Conservation (phyloP, 441 rosid genomes). For the Euphorbia corollata region DNA sequence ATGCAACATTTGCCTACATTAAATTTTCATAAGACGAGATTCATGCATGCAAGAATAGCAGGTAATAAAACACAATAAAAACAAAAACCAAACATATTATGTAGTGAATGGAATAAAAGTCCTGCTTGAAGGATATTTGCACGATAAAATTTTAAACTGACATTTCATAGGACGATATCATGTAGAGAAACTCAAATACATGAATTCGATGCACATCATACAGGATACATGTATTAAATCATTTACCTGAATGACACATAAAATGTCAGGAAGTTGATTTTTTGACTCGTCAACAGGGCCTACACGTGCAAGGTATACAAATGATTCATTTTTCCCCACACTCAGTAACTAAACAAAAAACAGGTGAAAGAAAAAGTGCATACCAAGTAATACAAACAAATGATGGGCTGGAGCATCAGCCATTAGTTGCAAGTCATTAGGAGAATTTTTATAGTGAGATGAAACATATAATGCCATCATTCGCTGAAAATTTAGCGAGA, state of each 20-base stretch:
- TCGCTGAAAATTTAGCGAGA: conserved; percentile 51
- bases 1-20: no score
- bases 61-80: not conserved
- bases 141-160: not conserved
- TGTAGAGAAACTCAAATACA: not conserved
- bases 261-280: conserved; percentile 89
- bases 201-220: not conserved
- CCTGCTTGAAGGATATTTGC: not conserved
- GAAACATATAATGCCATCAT: conserved; percentile 97
- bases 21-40: no score
- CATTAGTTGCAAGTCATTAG: conserved; percentile 92
- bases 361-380: conserved; percentile 11
- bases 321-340: conserved; percentile 14
- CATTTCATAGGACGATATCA: not conserved
- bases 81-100: not conserved
- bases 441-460: conserved; percentile 98
- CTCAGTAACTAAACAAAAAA: conserved; percentile 18
- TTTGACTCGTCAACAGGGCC: conserved; percentile 95
- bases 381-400: conserved; percentile 89
- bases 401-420: conserved; percentile 99
- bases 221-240: not conserved
- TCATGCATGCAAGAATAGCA: no score
- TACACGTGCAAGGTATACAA: conserved; percentile 29
- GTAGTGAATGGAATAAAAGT: not conserved
- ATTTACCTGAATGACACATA: conserved; percentile 83